phyloP scores from a whole-genome alignment of 2,329 filamentous ascomycete genomes.

The Dactylellina haptotyla region DNA sequence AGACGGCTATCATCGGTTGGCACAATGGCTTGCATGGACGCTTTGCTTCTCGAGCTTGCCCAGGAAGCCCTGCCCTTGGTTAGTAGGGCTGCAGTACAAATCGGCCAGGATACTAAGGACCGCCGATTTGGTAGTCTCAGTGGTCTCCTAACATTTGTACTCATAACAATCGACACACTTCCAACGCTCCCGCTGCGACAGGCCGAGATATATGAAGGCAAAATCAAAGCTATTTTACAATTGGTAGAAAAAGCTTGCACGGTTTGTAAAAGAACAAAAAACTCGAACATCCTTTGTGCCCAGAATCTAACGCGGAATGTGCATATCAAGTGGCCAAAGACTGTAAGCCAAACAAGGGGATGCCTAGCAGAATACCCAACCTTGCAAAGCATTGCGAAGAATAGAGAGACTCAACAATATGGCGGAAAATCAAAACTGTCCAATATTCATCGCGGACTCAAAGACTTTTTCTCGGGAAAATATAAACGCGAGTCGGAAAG shows the following conservation, averaged over 20 bases:
- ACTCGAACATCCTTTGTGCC: no score
- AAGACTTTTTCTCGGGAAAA: conserved; percentile 20
- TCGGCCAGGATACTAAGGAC: conserved; percentile 29
- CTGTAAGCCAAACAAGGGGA: not conserved
- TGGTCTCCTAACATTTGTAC: conserved; percentile 4
- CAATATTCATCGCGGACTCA: conserved; percentile 21
- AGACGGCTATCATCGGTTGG: conserved; percentile 5
- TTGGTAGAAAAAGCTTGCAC: conserved; percentile 37
- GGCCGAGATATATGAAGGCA: conserved; percentile 15
- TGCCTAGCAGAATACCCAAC: conserved; percentile 28
- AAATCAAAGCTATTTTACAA: conserved; percentile 21
- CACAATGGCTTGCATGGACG: no score
- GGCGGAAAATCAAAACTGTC: no score
- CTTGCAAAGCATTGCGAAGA: not conserved
- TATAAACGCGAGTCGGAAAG: conserved; percentile 20
- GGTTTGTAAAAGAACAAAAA: no score
- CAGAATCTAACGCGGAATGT: no score
- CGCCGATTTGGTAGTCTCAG: conserved; percentile 34
- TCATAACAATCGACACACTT: conserved; percentile 20
- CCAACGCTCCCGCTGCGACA: conserved; percentile 29
- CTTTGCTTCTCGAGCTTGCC: conserved; percentile 42
- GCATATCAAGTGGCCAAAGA: conserved; percentile 24
- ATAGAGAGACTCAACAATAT: no score
- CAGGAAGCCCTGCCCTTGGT: conserved; percentile 33
- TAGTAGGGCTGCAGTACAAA: conserved; percentile 9